Base-by-base conservation (phyloP, 768 basidiomycete genomes). In the Botryobasidium botryosum region DNA sequence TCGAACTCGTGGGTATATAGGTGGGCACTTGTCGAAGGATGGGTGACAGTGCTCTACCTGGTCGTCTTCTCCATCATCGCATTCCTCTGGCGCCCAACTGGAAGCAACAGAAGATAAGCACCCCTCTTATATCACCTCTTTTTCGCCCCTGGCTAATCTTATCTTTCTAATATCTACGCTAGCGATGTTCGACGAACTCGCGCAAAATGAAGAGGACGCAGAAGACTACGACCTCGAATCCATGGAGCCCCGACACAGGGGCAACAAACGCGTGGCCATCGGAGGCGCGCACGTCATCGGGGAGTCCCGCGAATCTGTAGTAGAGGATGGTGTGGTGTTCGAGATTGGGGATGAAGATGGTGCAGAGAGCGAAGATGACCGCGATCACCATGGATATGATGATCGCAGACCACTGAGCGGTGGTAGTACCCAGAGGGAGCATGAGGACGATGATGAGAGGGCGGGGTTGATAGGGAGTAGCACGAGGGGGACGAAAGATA, bases 1-100 rank as follows among this genome's bases (percentile, higher is more conserved):
- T 82, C 88, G 5, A 81, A 78, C 49, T 79, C 85, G 15, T 96
- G 90, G 90, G 72, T 69, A 48, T 68, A 73, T 44, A 78, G 91
- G 39, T 99, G 94, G 94, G 88, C 88, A 81, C 67, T 99, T 5
- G 69, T 99, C 33, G 94, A 99, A 55, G 94, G 91, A 15, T 97
- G 87, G 69, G 70, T 97, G 36, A 77, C 84, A 1, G 68, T 91
- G 37, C 74, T 97, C 21, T 97, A 92, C 59, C 71, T 94, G 37
- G 63, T 69, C 24, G 75, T 79, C 27, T 97, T 97, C 60, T 63
- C 66, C 49, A 65, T 72, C 7, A 87, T 96, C 50, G 75, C 84
- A 2, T 94, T 75, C 62, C 67, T 97, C 24, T 99, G 94, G 92
- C 74, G 90, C 28, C 94, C 94, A 23, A 79, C 82, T n/a, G 73